phyloP scores from a whole-genome alignment of 2,329 filamentous ascomycete genomes.

The Neonectria punicea region DNA sequence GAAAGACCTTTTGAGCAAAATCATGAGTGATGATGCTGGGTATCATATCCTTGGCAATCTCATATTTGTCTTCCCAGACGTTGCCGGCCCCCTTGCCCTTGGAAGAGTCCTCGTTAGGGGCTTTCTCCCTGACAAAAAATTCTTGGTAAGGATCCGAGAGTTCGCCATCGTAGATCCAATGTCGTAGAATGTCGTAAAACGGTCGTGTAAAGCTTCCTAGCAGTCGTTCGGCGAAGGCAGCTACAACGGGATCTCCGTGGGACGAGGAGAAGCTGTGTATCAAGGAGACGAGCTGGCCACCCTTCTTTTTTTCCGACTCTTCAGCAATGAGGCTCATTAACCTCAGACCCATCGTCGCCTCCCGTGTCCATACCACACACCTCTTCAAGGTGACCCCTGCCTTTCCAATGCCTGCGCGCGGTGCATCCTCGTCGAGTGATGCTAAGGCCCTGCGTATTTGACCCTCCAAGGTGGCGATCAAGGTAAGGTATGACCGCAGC shows the following conservation, averaged over 20 bases:
- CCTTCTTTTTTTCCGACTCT: conserved; percentile 83
- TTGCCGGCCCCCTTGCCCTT: conserved; percentile 77
- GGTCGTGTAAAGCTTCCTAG: conserved; percentile 88
- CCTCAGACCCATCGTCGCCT: conserved; percentile 93
- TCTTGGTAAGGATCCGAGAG: conserved; percentile 95
- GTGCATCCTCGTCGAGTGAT: conserved; percentile 74
- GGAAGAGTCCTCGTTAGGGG: conserved; percentile 58
- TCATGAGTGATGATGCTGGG: conserved; percentile 93
- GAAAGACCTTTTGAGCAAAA: conserved; percentile 94
- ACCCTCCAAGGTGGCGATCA: conserved; percentile 91
- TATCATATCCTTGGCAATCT: conserved; percentile 84
- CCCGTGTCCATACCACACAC: conserved; percentile 96
- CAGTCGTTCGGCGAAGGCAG: conserved; percentile 89
- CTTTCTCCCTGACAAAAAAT: conserved; percentile 93
- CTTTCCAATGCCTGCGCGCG: conserved; percentile 79
- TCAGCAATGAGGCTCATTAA: conserved; percentile 96
- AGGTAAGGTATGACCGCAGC: conserved; percentile 85
- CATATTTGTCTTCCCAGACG: conserved; percentile 98
- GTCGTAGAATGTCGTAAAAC: conserved; percentile 94
- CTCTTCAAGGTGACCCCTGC: conserved; percentile 93
- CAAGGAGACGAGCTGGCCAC: conserved; percentile 90
- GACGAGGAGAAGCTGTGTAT: conserved; percentile 94
- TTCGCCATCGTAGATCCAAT: conserved; percentile 99
- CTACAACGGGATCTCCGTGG: conserved; percentile 94
- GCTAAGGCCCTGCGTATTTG: conserved; percentile 88